A percentile compares a stretch with the other conserved stretches of the same genome.
These are phyloP conservation scores for Paradendryphiella salina DNA, from an alignment of 2,329 filamentous ascomycete genomes.

Conservation along the genomic window DNA sequence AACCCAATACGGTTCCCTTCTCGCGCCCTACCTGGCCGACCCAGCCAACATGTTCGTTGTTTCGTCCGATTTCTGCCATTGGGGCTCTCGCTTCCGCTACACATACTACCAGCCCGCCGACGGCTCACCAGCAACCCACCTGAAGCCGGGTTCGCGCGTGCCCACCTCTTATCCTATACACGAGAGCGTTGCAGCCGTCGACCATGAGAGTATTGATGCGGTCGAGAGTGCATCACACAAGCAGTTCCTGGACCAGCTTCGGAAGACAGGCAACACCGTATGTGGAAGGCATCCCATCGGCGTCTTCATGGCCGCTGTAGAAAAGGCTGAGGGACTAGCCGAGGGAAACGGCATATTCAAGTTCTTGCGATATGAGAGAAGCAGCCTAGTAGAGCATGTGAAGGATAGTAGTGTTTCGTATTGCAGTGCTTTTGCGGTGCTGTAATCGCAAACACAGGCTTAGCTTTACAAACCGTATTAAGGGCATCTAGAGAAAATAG, in stretches of 20 bases:
- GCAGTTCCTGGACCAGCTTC: slow-evolving; percentile 69
- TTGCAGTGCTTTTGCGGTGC: slow-evolving; percentile 82
- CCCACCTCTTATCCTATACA: slow-evolving; percentile 66
- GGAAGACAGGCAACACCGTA: slow-evolving; percentile 81
- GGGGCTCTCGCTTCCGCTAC: slow-evolving; percentile 84
- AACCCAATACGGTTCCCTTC: slow-evolving; percentile 66
- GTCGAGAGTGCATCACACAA: slow-evolving; percentile 76
- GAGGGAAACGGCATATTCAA: slow-evolving; percentile 68
- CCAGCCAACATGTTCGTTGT: slow-evolving; percentile 80
- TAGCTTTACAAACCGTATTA: neutral
- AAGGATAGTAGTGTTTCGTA: slow-evolving; percentile 91
- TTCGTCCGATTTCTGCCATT: slow-evolving; percentile 96
- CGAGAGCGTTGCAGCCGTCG: slow-evolving; percentile 79
- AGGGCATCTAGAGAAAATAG: neutral
- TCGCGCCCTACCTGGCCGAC: slow-evolving; percentile 78
- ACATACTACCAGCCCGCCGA: slow-evolving; percentile 69
- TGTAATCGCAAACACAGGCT: slow-evolving; percentile 10
- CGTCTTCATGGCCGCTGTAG: slow-evolving; percentile 84
- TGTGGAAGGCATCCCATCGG: slow-evolving; percentile 96
- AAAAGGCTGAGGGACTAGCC: slow-evolving; percentile 53
- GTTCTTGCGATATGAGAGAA: slow-evolving; percentile 86
- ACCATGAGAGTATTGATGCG: slow-evolving; percentile 80
- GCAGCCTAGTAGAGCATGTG: slow-evolving; percentile 69
- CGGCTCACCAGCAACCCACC: slow-evolving; percentile 41
- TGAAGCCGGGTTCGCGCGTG: slow-evolving; percentile 48